These are phyloP conservation scores for Vitis amurensis DNA, from an alignment of 164 flowering plant genomes.

Conservation along the genomic window DNA sequence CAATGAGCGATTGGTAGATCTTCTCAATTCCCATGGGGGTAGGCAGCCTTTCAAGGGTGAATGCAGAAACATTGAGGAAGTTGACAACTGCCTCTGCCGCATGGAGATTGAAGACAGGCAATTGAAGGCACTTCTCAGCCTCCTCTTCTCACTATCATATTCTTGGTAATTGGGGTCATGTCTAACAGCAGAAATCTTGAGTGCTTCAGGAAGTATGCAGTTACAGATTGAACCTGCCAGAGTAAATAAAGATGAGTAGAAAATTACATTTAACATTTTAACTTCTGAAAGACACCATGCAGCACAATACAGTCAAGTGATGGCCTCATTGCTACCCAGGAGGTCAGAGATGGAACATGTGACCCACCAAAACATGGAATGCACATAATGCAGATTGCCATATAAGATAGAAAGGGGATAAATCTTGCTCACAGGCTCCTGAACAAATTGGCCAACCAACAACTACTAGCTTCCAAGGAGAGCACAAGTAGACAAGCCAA, in stretches of 20 bases:
- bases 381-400: too few species aligned
- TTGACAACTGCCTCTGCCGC: slow-evolving; percentile 45
- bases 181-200: slow-evolving; percentile 37
- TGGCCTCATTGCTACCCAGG: too few species aligned
- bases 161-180: slow-evolving; percentile 32
- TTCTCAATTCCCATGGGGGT: slow-evolving; percentile 39
- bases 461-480: too few species aligned
- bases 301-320: too few species aligned
- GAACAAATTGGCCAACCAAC: too few species aligned
- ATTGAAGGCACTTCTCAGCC: slow-evolving; percentile 40
- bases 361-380: too few species aligned
- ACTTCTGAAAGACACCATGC: too few species aligned
- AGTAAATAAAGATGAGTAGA: background rate
- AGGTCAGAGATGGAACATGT: too few species aligned
- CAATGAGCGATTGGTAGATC: slow-evolving; percentile 27
- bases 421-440: too few species aligned
- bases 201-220: slow-evolving; percentile 47
- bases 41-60: slow-evolving; percentile 48
- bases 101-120: slow-evolving; percentile 50
- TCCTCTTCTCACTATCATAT: slow-evolving; percentile 36
- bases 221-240: slow-evolving; percentile 43
- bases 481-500: too few species aligned
- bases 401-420: too few species aligned
- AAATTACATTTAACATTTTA: background rate
- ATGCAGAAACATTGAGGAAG: slow-evolving; percentile 41